Base-by-base conservation (phyloP, 2,329 filamentous ascomycete genomes). In the Fusarium setosum region DNA sequence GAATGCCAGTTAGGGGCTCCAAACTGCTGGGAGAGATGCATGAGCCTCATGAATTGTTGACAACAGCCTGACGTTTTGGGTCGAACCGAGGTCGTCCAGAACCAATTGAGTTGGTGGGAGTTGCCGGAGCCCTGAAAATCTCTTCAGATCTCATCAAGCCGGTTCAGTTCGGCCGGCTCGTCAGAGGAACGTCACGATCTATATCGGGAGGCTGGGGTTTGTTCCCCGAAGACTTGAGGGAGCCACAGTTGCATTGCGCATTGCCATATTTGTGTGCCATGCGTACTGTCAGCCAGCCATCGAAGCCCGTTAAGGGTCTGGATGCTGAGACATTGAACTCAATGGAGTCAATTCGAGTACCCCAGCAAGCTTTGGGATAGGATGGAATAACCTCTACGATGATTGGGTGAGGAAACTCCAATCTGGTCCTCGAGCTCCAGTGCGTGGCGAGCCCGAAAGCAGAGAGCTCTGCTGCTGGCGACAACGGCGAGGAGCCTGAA, bases 41-140 rank as follows among this genome's bases (percentile, higher is more conserved):
- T 55, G 53, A 68, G 65, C 52, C 64, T 68, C 56, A 56, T 54
- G 38, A 47, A 65, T 59, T 61, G 45, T 67, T 62, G 63, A 32
- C 35, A 6, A 37, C 17, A 24, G 20, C 21, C 42, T 38, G 42
- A 53, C 26, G 53, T 38, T 57, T 56, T 15, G 8, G 18, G 51
- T 44, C 32, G 44, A 32, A 31, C 31, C 23, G 24, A 12, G 11
- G 20, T 31, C 31, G 15, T 8, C 23, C 11, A 40, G 35, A 48
- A 31, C 54, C 50, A 62, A 61, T 61, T 4, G 23, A 34, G 49
- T 34, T 31, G 29, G 31, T 23, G 18, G 15, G 31, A 34, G n/a
- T 12, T 18, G 7, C 37, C 21, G 4, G 26, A 42, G 44, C 20
- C 35, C 35, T 38, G 41, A 31, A 45, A 41, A 42, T 50, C 48